Base-by-base conservation (phyloP, 495 filamentous ascomycete genomes). In the Xylaria intraflava region DNA sequence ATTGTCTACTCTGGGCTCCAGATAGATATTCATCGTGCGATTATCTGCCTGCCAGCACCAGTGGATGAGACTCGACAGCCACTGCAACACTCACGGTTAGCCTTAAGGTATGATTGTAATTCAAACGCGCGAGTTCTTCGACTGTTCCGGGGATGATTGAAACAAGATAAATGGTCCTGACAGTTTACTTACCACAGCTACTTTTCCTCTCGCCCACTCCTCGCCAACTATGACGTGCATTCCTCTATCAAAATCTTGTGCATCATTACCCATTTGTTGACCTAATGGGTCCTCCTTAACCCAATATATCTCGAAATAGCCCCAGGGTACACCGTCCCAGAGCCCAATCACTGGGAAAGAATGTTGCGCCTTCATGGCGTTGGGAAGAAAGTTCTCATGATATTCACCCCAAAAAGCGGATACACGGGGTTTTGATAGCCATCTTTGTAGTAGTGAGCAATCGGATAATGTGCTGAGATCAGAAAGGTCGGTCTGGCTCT, bases 281-380 rank as follows among this genome's bases (percentile, higher is more conserved):
- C 88, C 89, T 20, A 98, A 64, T 1, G 70, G 69, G 63, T 97
- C 94, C 65, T 98, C 93, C 60, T 95, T 95, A 2, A 93, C 91
- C 94, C 94, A 98, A 72, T 98, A 98, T 35, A 98, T 80, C 73
- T 98, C 94, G 63, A 98, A 95, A 61, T 94, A 98, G 0, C 93
- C 93, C 69, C 97, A 98, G 0, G 93, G 93, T 53, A 91, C 86
- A 2, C 89, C 91, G 48, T 95, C 89, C 90, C 91, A 98, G 72
- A 87, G 83, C 27, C 89, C 93, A 58, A 98, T 92, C 1, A 84
- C 88, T 0, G 93, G 94, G 71, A 96, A 96, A 45, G 82, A 89
- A 68, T 96, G 86, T 9, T 73, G 75, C 26, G 73, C 79, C 10
- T 75, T 77, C 36, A 97, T 67, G 14, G 79, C 84, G 14, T 70